Evolutionary conservation across 1,139 yeast genomes (phyloP).

Genomic region (Yamadazyma epiphylla): DNA sequence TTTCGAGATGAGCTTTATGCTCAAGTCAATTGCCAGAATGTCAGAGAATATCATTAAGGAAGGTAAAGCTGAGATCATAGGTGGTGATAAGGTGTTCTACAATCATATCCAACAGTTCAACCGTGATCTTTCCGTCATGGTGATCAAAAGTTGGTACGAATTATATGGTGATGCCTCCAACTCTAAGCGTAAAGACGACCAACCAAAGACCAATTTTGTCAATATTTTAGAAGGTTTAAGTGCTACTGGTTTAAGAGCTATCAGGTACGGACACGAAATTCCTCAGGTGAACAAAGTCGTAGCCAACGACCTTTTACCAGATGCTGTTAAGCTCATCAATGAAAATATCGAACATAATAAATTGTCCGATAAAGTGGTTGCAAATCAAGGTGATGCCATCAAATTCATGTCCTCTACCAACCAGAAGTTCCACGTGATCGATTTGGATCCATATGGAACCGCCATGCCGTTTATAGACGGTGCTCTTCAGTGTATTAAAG

Average conservation of each 20-base stretch:
- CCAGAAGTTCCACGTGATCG: constrained; percentile 73
- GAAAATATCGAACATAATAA: constrained; percentile 67
- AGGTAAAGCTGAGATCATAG: constrained; percentile 76
- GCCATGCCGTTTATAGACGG: constrained; percentile 94
- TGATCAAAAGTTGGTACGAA: constrained; percentile 82
- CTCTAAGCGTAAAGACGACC: constrained; percentile 15
- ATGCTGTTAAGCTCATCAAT: constrained; percentile 81
- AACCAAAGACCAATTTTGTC: constrained; percentile 29
- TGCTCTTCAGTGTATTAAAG: constrained; percentile 75
- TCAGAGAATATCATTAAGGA: constrained; percentile 53
- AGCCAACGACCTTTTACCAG: constrained; percentile 85
- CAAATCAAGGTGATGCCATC: constrained; percentile 87
- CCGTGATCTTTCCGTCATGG: constrained; percentile 82
- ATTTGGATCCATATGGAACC: constrained; percentile 95
- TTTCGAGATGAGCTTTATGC: neutral
- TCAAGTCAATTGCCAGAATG: constrained; percentile 6
- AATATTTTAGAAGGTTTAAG: constrained; percentile 83
- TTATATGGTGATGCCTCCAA: constrained; percentile 31
- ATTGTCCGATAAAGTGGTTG: constrained; percentile 47
- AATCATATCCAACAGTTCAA: constrained; percentile 96
- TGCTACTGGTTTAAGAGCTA: constrained; percentile 93
- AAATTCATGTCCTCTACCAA: constrained; percentile 62
- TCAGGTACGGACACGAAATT: constrained; percentile 87
- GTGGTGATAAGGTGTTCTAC: constrained; percentile 76
- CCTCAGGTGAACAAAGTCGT: constrained; percentile 67